Evolutionary conservation across 108 stramenopile genomes (phyloP).

Genomic region (Skeletonema potamos): DNA sequence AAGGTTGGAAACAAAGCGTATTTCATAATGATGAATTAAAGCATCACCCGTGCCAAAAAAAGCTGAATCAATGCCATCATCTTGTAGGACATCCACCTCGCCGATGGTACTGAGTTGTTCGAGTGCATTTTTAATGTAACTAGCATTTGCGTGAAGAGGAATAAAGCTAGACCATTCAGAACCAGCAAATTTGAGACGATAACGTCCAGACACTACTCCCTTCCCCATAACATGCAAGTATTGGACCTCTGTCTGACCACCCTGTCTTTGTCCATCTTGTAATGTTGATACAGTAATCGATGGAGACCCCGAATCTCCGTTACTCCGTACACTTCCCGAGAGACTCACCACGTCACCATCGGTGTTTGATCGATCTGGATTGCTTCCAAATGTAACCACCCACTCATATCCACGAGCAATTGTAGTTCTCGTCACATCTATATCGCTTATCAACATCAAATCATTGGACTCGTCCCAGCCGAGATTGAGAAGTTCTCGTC

Average conservation of each 20-base stretch:
- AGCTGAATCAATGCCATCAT: conserved; percentile 38
- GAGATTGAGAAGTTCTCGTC: conserved; percentile 61
- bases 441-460: conserved; percentile 33
- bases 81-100: conserved; percentile 43
- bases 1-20: conserved; percentile 55
- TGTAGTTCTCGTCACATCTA: conserved; percentile 42
- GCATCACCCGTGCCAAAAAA: conserved; percentile 10
- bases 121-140: conserved; percentile 64
- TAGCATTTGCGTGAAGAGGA: conserved; percentile 44
- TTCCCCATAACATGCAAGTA: conserved; percentile 47
- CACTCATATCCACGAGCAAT: conserved; percentile 62
- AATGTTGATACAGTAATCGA: conserved; percentile 40
- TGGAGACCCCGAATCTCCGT: conserved; percentile 40
- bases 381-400: conserved; percentile 60
- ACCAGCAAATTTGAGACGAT: conserved; percentile 60
- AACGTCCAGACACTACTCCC: conserved; percentile 46
- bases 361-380: conserved; percentile 37
- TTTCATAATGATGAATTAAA: conserved; percentile 49
- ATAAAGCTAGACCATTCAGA: conserved; percentile 53
- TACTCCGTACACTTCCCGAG: conserved; percentile 24
- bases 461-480: conserved; percentile 54
- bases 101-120: conserved; percentile 46
- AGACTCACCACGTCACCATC: conserved; percentile 57
- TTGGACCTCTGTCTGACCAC: conserved; percentile 51
- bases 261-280: conserved; percentile 38